Evolutionary conservation across 2,329 filamentous ascomycete genomes (phyloP).

Genomic region (Beauveria rudraprayagi): DNA sequence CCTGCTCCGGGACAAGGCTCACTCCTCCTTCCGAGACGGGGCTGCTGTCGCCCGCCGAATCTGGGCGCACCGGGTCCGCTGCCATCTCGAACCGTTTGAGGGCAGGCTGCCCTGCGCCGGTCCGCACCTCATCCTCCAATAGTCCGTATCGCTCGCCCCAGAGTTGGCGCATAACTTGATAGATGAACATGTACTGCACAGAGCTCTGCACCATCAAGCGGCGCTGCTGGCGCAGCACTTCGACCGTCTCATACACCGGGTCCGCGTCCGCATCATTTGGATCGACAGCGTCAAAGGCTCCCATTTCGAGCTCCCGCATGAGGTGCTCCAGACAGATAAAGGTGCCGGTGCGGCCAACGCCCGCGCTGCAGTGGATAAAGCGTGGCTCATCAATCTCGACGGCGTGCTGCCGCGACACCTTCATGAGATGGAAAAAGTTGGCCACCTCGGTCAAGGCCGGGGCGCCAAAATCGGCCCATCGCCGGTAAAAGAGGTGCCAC

Average conservation of each 20-base stretch:
- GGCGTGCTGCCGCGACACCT: conserved; percentile 52
- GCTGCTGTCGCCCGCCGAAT: conserved; percentile 15
- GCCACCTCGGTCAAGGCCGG: conserved; percentile 60
- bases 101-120: conserved; percentile 34
- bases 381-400: conserved; percentile 52
- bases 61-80: conserved; percentile 33
- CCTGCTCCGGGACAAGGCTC: background rate
- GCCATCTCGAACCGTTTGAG: conserved; percentile 45
- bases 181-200: conserved; percentile 77
- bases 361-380: conserved; percentile 81
- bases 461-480: conserved; percentile 87
- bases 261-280: conserved; percentile 37
- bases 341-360: conserved; percentile 87
- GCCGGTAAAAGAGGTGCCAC: conserved; percentile 78
- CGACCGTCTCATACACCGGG: conserved; percentile 70
- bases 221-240: conserved; percentile 74
- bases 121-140: conserved; percentile 24
- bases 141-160: conserved; percentile 59
- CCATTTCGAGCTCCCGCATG: conserved; percentile 69
- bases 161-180: conserved; percentile 70
- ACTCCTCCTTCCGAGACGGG: conserved; percentile 6
- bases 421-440: conserved; percentile 62
- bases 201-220: conserved; percentile 94
- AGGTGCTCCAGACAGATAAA: conserved; percentile 96
- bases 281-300: conserved; percentile 46